Evolutionary conservation across 2,329 filamentous ascomycete genomes (phyloP).

Genomic region (Phyllosticta ampelicida): DNA sequence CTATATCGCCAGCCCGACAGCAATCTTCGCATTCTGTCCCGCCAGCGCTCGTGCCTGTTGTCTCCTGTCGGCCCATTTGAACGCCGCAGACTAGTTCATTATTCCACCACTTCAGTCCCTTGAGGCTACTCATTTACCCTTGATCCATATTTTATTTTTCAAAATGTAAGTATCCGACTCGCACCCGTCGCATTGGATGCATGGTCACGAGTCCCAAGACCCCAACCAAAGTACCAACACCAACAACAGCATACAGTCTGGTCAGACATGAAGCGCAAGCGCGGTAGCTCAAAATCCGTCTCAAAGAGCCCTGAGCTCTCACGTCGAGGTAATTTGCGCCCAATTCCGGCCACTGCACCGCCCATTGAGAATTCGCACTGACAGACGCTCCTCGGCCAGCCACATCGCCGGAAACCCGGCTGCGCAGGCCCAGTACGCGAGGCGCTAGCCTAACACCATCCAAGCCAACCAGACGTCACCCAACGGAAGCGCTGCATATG

Average conservation of each 20-base stretch:
- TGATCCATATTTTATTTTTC: background rate
- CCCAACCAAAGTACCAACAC: background rate
- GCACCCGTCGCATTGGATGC: slow-evolving; percentile 3
- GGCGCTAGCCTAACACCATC: slow-evolving; percentile 20
- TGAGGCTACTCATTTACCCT: background rate
- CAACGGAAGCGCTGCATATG: slow-evolving; percentile 40
- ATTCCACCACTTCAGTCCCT: background rate
- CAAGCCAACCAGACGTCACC: slow-evolving; percentile 30
- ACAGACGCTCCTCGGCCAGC: slow-evolving; percentile 16
- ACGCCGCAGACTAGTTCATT: background rate
- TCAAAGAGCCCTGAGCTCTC: slow-evolving; percentile 7
- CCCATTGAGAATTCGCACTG: background rate
- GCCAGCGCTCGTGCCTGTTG: background rate
- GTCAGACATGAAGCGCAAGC: slow-evolving; percentile 9
- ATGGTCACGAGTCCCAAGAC: background rate
- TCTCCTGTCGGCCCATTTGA: background rate
- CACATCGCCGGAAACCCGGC: slow-evolving; percentile 19
- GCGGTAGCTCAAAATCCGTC: slow-evolving; percentile 5
- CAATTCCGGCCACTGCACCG: background rate
- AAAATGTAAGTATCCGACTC: background rate
- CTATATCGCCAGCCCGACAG: background rate
- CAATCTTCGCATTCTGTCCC: background rate
- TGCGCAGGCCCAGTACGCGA: slow-evolving; percentile 27
- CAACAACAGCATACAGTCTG: background rate
- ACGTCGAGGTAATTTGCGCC: slow-evolving; percentile 4